These are phyloP conservation scores for Kwoniella heveanensis DNA, from an alignment of 768 basidiomycete species.

Conservation along the genomic window DNA sequence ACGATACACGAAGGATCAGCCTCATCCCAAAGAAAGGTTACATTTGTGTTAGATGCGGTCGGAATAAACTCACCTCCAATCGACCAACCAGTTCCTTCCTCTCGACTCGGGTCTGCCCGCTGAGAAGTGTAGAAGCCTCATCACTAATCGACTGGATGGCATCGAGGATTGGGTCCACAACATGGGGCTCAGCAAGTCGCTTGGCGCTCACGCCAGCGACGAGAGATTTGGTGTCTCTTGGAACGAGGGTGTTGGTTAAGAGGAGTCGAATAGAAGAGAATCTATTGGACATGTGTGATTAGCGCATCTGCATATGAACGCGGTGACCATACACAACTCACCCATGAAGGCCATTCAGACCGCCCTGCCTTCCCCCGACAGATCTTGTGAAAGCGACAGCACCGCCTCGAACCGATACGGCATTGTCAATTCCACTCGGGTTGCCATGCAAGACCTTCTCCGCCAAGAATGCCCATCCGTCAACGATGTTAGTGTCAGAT, in stretches of 20 bases:
- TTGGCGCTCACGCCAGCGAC: constrained; percentile 79
- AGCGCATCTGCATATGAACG: neutral
- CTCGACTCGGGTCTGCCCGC: constrained; percentile 69
- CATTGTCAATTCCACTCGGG: constrained; percentile 96
- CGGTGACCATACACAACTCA: constrained; percentile 60
- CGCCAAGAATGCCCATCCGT: constrained; percentile 88
- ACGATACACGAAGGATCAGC: constrained; percentile 1
- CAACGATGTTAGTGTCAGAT: constrained; percentile 73
- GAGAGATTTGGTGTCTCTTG: constrained; percentile 89
- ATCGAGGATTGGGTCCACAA: constrained; percentile 73
- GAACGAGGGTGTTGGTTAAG: constrained; percentile 87
- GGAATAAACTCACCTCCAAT: constrained; percentile 65
- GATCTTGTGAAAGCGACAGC: constrained; percentile 85
- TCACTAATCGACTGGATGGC: constrained; percentile 84
- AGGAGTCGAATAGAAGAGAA: constrained; percentile 89
- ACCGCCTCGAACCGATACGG: constrained; percentile 87
- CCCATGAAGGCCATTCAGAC: constrained; percentile 85
- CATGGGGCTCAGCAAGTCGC: constrained; percentile 69
- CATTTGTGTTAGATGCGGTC: no score
- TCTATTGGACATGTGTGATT: constrained; percentile 58
- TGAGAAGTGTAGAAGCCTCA: constrained; percentile 71
- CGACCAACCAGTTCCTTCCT: constrained; percentile 67
- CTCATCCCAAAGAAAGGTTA: no score
- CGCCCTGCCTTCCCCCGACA: constrained; percentile 71
- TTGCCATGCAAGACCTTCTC: constrained; percentile 98